phyloP scores from a whole-genome alignment of 495 filamentous ascomycete species.

The Aspergillus leporis region DNA sequence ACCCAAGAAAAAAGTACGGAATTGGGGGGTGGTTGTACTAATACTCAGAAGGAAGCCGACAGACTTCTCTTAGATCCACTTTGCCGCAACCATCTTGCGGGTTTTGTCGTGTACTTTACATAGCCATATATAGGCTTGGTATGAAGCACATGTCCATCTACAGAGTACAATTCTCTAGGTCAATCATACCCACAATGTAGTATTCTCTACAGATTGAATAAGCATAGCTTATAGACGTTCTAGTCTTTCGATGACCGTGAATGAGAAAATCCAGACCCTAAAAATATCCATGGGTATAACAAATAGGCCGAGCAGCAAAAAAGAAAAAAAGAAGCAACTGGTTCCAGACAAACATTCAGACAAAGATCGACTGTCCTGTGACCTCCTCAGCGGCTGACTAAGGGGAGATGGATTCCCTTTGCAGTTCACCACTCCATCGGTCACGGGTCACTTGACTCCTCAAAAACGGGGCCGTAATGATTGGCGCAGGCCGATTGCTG shows the following conservation, averaged over 20 bases:
- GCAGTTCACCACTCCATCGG: constrained; percentile 16
- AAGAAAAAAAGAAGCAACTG: constrained; percentile 11
- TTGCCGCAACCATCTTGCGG: constrained; percentile 6
- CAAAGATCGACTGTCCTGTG: constrained; percentile 29
- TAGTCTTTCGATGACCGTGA: background rate
- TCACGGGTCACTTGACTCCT: constrained; percentile 26
- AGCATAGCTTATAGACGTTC: background rate
- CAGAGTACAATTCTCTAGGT: background rate
- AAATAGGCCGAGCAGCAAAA: constrained; percentile 2
- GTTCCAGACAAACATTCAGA: constrained; percentile 26
- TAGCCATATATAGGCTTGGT: background rate
- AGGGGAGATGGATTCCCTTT: constrained; percentile 6
- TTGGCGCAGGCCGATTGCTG: constrained; percentile 17
- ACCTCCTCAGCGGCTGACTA: constrained; percentile 25
- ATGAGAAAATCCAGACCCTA: constrained; percentile 2
- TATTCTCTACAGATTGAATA: background rate
- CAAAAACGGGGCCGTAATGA: constrained; percentile 25
- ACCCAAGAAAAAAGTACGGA: constrained; percentile 31
- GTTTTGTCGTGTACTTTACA: background rate
- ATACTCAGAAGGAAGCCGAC: constrained; percentile 1
- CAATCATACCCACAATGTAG: background rate
- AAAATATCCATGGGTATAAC: constrained; percentile 4
- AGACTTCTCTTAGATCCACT: constrained; percentile 1
- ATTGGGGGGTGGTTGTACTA: constrained; percentile 1
- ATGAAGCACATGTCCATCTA: background rate